Conservation (phyloP, 306 rosid genomes). For the Potentilla sterilis region DNA sequence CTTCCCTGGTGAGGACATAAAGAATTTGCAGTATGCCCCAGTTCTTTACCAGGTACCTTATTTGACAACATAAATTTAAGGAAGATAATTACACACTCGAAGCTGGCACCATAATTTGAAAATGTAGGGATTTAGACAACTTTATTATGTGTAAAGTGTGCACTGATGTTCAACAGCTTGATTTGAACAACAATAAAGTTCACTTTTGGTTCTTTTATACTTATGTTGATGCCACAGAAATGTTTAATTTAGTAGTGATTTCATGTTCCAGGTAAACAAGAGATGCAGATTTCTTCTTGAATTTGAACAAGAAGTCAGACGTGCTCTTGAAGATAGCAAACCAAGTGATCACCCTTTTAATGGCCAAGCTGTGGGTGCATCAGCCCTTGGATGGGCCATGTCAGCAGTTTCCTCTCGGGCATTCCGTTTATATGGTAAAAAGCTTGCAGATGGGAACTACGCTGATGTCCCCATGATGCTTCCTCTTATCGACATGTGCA, state of each 20-base stretch:
- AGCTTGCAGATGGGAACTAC: slow-evolving; percentile 41
- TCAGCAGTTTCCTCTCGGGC: slow-evolving; percentile 95
- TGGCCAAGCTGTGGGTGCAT: slow-evolving; percentile 78
- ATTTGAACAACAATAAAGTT: slow-evolving; percentile 5
- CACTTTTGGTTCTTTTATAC: slow-evolving; percentile 3
- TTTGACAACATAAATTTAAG: not conserved
- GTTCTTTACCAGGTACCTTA: slow-evolving; percentile 78
- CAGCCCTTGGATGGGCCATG: slow-evolving; percentile 99
- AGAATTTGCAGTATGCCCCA: slow-evolving; percentile 96
- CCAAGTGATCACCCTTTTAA: slow-evolving; percentile 73
- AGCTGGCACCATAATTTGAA: not conserved
- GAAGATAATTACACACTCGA: not conserved
- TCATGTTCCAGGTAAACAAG: slow-evolving; percentile 74
- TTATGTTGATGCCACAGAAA: not conserved
- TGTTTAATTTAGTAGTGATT: slow-evolving; percentile 24
- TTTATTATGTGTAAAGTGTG: not conserved
- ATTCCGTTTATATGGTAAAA: slow-evolving; percentile 68
- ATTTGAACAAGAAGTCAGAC: slow-evolving; percentile 65
- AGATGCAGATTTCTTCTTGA: slow-evolving; percentile 94
- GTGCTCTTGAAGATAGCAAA: slow-evolving; percentile 43
- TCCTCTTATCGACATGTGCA: slow-evolving; percentile 97
- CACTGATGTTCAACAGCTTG: slow-evolving; percentile 4
- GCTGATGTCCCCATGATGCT: slow-evolving; percentile 79
- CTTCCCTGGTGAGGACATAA: slow-evolving; percentile 77
- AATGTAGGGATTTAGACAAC: not conserved